Evolutionary conservation across 495 filamentous ascomycete genomes (phyloP), one percentile per base, ranked within the genome.

Genomic region (Jackrogersella multiformis): DNA sequence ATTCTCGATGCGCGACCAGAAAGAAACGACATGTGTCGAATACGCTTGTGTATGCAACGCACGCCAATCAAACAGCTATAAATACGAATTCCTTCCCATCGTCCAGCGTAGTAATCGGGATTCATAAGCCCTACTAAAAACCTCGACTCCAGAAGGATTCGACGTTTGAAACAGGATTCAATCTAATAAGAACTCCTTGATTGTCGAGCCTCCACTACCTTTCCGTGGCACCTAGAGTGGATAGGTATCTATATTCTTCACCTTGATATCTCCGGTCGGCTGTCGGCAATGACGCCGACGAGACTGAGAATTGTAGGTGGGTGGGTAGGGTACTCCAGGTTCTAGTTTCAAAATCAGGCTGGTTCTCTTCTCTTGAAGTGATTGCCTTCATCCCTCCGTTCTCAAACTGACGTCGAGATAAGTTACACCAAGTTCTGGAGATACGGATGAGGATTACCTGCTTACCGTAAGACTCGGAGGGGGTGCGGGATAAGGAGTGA

Each of bases 51-150:
- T 38, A 35, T 39, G 16, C n/a, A 46, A 46, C 20, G 10, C 20
- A 46, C 13, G 61, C n/a, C 18, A 52, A 58, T 53, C 44, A 52
- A 57, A 53, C 49, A 4, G 54, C 39, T 61, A 61, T 51, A 20
- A 68, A 57, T 61, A 68, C 55, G 20, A 5, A 24, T 13, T 2
- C 3, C 3, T 18, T 20, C 23, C 21, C 13, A 42, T 8, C 35
- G 13, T 5, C n/a, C 30, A 46, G 54, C 53, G 62, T 65, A 58
- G 62, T 59, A 65, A 59, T 65, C 46, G 28, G 36, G 46, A 46
- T 18, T 45, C 24, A 5, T 46, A 48, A 46, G 24, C 38, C 48
- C 18, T 38, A 5, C 16, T 35, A 41, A 34, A 41, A 15, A 32
- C 18, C 21, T 51, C 56, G 23, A 15, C 26, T 48, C 60, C 28